Evolutionary conservation across 1,284 basidiomycete genomes (phyloP), one percentile per base, ranked within the genome.

Genomic region (Retiboletus flavoniger): DNA sequence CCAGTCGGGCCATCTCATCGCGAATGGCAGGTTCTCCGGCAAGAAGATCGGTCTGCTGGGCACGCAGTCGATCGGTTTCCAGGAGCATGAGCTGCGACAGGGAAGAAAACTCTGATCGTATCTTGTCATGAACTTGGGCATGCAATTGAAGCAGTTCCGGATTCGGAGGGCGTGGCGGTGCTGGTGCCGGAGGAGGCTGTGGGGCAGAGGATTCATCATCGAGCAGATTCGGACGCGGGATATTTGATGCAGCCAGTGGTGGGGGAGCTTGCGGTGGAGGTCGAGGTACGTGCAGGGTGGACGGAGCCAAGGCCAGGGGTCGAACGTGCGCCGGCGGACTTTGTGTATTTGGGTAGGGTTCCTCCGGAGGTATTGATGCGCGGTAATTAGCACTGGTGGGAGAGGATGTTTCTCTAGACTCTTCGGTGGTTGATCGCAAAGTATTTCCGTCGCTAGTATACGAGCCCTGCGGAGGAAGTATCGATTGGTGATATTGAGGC

Each of bases 1-100:
- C 87, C 26, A 99, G 78, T n/a, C 97, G 82, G 5, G 87, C 90
- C 85, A 93, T 94, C 75, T 99, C 97, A 74, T 99, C 97, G 46
- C 85, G 80, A 57, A 99, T 91, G 5, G 95, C 95, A 16, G 94
- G 94, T 67, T 89, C 88, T 3, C 95, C 97, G 45, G 88, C 82
- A 44, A 91, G 81, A 55, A 99, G 81, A 75, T 98, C 95, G 42
- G 82, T 74, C 62, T 91, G 87, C 56, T 95, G 83, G 39, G 89
- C 83, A 44, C 85, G 81, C 45, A 98, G 78, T 36, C 91, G 87
- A 61, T 88, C 82, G 34, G 85, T 81, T 62, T 93, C 89, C 32
- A 84, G 73, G 17, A 80, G 74, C 53, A 95, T 78, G 11, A 84
- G 83, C 40, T 84, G 77, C 6, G 83, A 73, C 13, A 95, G 75